These are phyloP conservation scores for Nakazawaea sp. DNA, from an alignment of 805 yeast species.

Conservation along the genomic window DNA sequence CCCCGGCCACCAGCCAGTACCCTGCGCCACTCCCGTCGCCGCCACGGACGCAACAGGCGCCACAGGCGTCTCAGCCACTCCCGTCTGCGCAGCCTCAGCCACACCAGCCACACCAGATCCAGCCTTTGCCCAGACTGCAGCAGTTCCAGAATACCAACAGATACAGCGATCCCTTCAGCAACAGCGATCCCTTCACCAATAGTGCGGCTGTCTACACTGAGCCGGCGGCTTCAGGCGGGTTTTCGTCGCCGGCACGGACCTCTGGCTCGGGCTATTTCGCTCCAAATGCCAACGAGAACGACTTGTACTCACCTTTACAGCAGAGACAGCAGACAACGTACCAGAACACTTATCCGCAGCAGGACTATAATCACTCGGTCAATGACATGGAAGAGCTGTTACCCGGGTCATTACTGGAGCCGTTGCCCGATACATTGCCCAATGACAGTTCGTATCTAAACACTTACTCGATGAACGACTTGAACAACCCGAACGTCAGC, in stretches of 20 bases:
- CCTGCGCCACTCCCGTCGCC: neutral
- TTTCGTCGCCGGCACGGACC: too few species aligned
- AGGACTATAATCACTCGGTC: neutral
- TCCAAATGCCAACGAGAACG: too few species aligned
- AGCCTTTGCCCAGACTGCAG: neutral
- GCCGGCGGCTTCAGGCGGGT: too few species aligned
- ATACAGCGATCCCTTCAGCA: neutral
- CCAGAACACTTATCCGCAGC: too few species aligned
- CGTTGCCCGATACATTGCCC: too few species aligned
- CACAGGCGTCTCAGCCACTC: neutral
- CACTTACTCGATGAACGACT: slow-evolving; percentile 5
- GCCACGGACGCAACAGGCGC: neutral
- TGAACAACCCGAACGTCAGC: neutral
- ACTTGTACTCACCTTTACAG: too few species aligned
- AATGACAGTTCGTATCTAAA: slow-evolving; percentile 4
- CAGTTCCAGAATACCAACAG: too few species aligned
- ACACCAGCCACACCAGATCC: neutral
- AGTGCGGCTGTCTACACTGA: too few species aligned
- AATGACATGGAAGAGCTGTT: neutral
- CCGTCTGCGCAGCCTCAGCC: neutral
- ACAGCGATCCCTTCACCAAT: too few species aligned
- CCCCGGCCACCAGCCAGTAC: neutral
- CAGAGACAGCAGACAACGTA: too few species aligned
- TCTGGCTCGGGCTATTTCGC: too few species aligned
- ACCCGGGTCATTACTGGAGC: too few species aligned